phyloP scores from a whole-genome alignment of 208 protist species.

The Leptomonas pyrrhocoris region DNA sequence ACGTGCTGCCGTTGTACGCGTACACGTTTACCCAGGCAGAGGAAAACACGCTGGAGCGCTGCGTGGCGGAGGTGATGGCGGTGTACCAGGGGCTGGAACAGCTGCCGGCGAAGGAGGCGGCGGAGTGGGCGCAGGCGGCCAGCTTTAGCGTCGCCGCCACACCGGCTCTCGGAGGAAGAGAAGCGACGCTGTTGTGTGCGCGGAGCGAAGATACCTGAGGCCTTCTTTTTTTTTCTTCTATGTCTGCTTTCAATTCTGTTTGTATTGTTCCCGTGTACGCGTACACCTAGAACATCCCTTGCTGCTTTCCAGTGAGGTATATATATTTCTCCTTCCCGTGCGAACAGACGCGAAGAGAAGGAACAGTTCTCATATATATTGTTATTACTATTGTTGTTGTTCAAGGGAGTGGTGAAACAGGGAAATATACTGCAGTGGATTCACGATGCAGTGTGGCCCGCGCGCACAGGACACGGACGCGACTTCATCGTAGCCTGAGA shows the following conservation, averaged over 20 bases:
- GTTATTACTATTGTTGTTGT: not conserved
- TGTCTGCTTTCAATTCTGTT: not conserved
- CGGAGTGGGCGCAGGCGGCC: slow-evolving; percentile 18
- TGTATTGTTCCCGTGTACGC: no score
- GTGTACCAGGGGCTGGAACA: slow-evolving; percentile 33
- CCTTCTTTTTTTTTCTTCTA: not conserved
- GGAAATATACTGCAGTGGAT: no score
- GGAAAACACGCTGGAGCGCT: slow-evolving; percentile 50
- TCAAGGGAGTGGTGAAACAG: no score
- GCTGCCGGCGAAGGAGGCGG: slow-evolving; percentile 28
- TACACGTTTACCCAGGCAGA: slow-evolving; percentile 48
- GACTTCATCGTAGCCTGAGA: no score
- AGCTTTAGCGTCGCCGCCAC: not conserved
- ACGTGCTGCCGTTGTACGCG: slow-evolving; percentile 48
- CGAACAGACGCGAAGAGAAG: no score
- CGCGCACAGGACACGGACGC: no score
- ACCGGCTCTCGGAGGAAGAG: not conserved
- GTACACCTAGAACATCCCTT: no score
- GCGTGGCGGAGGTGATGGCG: slow-evolving; percentile 56
- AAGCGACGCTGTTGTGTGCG: no score
- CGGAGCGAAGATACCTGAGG: not conserved
- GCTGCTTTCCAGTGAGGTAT: not conserved
- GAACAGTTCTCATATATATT: not conserved
- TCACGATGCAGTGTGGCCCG: no score
- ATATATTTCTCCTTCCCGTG: no score